A percentile compares a stretch with the other conserved stretches of the same genome.
Conservation (phyloP, 2,329 filamentous ascomycete species). For the Alternaria triticimaculans region DNA sequence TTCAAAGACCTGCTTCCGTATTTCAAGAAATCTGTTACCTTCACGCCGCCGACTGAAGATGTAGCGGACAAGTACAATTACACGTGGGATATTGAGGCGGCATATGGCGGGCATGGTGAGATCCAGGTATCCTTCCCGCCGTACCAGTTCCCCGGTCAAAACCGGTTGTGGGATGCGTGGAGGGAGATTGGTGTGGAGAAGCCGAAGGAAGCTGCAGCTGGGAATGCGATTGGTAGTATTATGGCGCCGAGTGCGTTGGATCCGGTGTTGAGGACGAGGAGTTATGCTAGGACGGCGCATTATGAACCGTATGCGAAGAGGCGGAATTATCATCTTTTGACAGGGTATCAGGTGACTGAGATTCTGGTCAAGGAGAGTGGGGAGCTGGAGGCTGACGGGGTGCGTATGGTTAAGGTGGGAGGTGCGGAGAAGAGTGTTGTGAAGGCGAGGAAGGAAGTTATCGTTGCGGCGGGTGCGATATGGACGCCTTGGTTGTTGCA, state of each 20-base stretch:
- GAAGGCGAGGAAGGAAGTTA: background rate
- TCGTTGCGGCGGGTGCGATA: background rate
- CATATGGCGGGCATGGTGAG: background rate
- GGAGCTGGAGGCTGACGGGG: background rate
- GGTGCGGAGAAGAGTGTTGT: background rate
- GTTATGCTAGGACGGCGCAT: conserved; percentile 40
- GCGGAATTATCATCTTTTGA: conserved; percentile 32
- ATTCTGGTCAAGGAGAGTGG: background rate
- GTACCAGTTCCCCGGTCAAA: conserved; percentile 14
- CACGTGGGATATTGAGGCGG: background rate
- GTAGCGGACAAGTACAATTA: background rate
- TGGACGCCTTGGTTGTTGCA: background rate
- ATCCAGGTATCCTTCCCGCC: background rate
- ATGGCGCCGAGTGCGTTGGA: conserved; percentile 13
- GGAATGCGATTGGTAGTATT: conserved; percentile 11
- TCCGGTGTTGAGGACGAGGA: conserved; percentile 28
- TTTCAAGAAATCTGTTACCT: conserved; percentile 24
- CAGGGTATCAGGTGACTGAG: conserved; percentile 18
- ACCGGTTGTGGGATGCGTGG: conserved; percentile 14
- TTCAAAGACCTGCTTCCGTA: conserved; percentile 24
- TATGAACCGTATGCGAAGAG: conserved; percentile 33
- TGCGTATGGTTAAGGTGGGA: background rate
- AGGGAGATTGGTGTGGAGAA: conserved; percentile 11
- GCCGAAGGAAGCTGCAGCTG: conserved; percentile 15
- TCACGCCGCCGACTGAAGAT: background rate